Conservation (phyloP, 2,329 filamentous ascomycete species). For the Apiospora kogelbergensis region DNA sequence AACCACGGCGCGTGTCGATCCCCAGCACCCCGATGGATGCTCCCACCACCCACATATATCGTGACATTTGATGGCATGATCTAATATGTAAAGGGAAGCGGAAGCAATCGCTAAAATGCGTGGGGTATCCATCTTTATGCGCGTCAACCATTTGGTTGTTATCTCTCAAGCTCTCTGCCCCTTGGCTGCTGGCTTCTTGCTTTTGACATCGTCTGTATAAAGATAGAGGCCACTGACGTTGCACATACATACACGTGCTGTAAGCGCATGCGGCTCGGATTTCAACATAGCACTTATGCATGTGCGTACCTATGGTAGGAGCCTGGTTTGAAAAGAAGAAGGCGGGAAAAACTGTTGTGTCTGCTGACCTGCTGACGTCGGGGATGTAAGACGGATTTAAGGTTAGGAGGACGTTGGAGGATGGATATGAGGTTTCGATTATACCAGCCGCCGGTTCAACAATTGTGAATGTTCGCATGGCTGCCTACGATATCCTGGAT, state of each 20-base stretch:
- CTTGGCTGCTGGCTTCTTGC: too few relatives aligned
- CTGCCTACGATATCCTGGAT: not conserved
- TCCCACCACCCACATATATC: slow-evolving; percentile 6
- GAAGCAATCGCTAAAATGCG: not conserved
- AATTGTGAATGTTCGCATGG: not conserved
- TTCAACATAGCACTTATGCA: not conserved
- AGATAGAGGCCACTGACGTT: not conserved
- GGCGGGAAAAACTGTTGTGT: not conserved
- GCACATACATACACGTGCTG: slow-evolving; percentile 3
- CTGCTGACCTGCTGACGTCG: not conserved
- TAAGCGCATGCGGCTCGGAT: not conserved
- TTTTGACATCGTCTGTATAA: too few relatives aligned
- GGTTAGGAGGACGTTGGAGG: not conserved
- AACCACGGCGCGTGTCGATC: not conserved
- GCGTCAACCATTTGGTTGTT: not conserved
- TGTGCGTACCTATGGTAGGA: not conserved
- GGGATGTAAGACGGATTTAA: not conserved
- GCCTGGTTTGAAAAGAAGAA: not conserved
- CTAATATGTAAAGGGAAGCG: slow-evolving; percentile 4
- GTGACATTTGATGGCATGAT: slow-evolving; percentile 6
- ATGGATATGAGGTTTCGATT: not conserved
- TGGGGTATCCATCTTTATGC: not conserved
- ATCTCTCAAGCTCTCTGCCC: not conserved
- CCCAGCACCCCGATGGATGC: slow-evolving; percentile 4
- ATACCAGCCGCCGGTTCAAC: not conserved